A percentile compares a stretch with the other conserved stretches of the same genome.
These are phyloP conservation scores for Neurospora sp. DNA, from an alignment of 495 filamentous ascomycete species.

Conservation along the genomic window DNA sequence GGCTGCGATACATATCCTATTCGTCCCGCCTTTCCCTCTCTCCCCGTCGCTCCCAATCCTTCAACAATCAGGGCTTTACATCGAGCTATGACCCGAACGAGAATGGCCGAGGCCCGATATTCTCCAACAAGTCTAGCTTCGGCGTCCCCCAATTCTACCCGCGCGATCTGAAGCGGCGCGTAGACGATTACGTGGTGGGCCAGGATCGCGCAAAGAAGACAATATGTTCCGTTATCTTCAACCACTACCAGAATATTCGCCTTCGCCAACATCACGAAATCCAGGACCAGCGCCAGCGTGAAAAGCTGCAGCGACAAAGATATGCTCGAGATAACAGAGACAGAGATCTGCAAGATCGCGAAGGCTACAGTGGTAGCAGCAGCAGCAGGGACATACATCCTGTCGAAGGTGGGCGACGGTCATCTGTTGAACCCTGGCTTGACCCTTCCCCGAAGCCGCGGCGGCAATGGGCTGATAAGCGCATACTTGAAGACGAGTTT, in stretches of 20 bases:
- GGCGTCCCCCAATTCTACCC: slow-evolving; percentile 72
- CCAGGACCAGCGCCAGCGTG: slow-evolving; percentile 53
- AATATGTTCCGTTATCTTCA: slow-evolving; percentile 87
- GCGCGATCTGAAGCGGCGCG: slow-evolving; percentile 71
- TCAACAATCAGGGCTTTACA: slow-evolving; percentile 46
- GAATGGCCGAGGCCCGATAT: slow-evolving; percentile 38
- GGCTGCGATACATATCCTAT: slow-evolving; percentile 16
- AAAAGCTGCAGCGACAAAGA: slow-evolving; percentile 37
- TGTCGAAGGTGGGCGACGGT: slow-evolving; percentile 39
- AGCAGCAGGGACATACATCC: slow-evolving; percentile 24
- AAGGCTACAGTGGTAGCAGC: slow-evolving; percentile 21
- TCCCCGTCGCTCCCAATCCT: slow-evolving; percentile 26
- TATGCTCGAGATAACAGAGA: slow-evolving; percentile 33
- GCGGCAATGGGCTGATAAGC: slow-evolving; percentile 21
- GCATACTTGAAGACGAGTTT: slow-evolving; percentile 57
- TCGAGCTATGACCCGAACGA: slow-evolving; percentile 65
- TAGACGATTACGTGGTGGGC: slow-evolving; percentile 93
- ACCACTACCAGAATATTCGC: slow-evolving; percentile 86
- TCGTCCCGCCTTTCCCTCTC: slow-evolving; percentile 18
- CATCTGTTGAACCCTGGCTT: slow-evolving; percentile 10
- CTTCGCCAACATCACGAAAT: slow-evolving; percentile 73
- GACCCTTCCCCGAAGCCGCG: slow-evolving; percentile 12
- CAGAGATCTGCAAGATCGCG: slow-evolving; percentile 21
- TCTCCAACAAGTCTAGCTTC: slow-evolving; percentile 32
- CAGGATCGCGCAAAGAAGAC: slow-evolving; percentile 96